Conservation (phyloP, 768 basidiomycete species). For the Zangia roseola region DNA sequence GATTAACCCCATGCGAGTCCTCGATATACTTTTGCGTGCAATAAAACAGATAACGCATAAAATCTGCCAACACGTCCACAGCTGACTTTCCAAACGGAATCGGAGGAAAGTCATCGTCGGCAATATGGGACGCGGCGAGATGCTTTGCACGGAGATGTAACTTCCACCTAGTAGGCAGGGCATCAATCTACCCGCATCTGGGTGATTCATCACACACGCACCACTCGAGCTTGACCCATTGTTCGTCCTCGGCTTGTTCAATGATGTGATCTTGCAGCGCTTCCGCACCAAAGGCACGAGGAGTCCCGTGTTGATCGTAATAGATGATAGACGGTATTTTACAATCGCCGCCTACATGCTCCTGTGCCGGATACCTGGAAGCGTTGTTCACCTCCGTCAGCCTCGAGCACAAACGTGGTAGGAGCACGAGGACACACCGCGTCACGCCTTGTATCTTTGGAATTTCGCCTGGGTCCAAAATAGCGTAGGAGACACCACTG, state of each 20-base stretch:
- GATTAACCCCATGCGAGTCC: conserved; percentile 43
- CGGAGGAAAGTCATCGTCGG: conserved; percentile 36
- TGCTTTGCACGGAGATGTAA: conserved; percentile 39
- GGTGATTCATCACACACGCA: conserved; percentile 11
- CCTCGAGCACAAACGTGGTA: conserved; percentile 1
- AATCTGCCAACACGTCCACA: conserved; percentile 46
- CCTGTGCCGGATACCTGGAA: conserved; percentile 40
- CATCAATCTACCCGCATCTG: neutral
- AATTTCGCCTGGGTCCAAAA: conserved; percentile 41
- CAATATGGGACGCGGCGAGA: conserved; percentile 29
- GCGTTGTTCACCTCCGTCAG: conserved; percentile 4
- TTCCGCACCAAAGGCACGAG: conserved; percentile 46
- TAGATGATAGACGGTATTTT: conserved; percentile 51
- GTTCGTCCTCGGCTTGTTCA: conserved; percentile 42
- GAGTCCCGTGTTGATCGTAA: conserved; percentile 40
- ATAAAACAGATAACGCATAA: conserved; percentile 43
- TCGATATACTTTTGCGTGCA: conserved; percentile 48
- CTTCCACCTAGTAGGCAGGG: conserved; percentile 33
- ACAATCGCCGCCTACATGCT: conserved; percentile 42
- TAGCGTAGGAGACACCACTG: conserved; percentile 40
- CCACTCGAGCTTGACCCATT: conserved; percentile 48
- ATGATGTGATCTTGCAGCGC: conserved; percentile 39
- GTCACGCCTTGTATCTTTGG: conserved; percentile 36
- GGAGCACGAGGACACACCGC: conserved; percentile 25
- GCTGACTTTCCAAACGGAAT: conserved; percentile 43